Percentiles rank a stretch among this genome's conserved stretches.
Conservation (phyloP, 2,329 filamentous ascomycete species). For the Juglanconis sp. region DNA sequence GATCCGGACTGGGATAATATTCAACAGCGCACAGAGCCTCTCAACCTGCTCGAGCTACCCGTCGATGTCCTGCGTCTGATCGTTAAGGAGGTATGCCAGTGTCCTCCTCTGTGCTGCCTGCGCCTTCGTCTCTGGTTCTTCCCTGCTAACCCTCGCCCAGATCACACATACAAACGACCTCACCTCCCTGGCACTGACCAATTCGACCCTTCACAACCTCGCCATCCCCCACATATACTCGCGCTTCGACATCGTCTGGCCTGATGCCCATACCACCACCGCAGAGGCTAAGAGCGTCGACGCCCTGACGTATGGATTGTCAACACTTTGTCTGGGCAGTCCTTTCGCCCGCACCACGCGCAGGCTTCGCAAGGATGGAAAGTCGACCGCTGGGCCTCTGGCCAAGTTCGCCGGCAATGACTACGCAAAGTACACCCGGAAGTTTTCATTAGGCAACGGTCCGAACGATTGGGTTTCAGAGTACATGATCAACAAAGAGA, state of each 20-base stretch:
- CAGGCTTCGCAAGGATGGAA: slow-evolving; percentile 29
- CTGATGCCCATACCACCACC: slow-evolving; percentile 62
- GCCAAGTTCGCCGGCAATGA: slow-evolving; percentile 50
- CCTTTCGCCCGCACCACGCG: slow-evolving; percentile 38
- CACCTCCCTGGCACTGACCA: slow-evolving; percentile 72
- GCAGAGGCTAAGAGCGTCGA: slow-evolving; percentile 73
- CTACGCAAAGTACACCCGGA: slow-evolving; percentile 74
- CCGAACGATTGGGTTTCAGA: slow-evolving; percentile 75
- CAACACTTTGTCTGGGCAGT: slow-evolving; percentile 71
- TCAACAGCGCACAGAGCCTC: slow-evolving; percentile 52
- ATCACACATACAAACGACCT: slow-evolving; percentile 80
- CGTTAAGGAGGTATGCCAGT: slow-evolving; percentile 64
- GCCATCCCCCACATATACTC: slow-evolving; percentile 79
- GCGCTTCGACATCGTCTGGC: slow-evolving; percentile 86
- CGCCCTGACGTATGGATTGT: slow-evolving; percentile 76
- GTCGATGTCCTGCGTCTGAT: slow-evolving; percentile 76
- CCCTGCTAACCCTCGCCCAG: slow-evolving; percentile 37
- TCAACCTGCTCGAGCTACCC: slow-evolving; percentile 70
- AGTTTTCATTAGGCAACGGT: slow-evolving; percentile 83
- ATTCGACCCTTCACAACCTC: slow-evolving; percentile 72
- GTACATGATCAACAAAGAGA: slow-evolving; percentile 78
- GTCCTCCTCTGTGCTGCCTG: slow-evolving; percentile 1
- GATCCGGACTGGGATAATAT: slow-evolving; percentile 65
- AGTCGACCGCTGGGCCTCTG: slow-evolving; percentile 20
- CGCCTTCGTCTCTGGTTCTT: not conserved